Evolutionary conservation across 768 basidiomycete species (phyloP), one percentile per base, ranked within the genome.

Genomic region (Rhodosporidiobolus odoratus): DNA sequence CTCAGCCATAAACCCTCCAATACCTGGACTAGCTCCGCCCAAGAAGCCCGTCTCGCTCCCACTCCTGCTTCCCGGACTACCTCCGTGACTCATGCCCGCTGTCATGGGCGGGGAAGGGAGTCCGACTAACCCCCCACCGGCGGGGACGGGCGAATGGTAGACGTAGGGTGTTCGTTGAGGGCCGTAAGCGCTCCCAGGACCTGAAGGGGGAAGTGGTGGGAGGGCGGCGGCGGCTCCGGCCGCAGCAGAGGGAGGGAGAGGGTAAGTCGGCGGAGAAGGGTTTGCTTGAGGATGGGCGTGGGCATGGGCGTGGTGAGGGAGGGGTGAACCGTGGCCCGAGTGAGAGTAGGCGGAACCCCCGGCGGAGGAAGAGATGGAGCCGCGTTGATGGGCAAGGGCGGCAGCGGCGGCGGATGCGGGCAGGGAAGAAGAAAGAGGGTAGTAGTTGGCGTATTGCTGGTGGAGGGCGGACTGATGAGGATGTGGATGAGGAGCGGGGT

Each of bases 91-190:
- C 21, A 50, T 23, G 48, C 48, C 48, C 10, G 12, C 15, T 19
- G 38, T 6, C 27, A 21, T 27, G 30, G 58, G 58, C 2, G 68
- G 66, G 37, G 58, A 50, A 1, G 61, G 62, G 16, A 63, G 25
- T 17, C 5, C 32, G 67, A 25, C n/a, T 38, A 35, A 9, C 15
- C 48, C 48, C 15, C 23, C 48, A 25, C 23, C 21, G 12, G 13
- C 30, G 12, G 38, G 10, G 21, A 45, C 19, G 4, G 72, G 68
- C 34, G 67, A 66, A 37, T 69, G 68, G 62, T 73, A 73, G n/a
- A 30, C 37, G 68, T 60, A 69, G 0, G 72, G 53, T 16, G 62
- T 40, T 27, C 34, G 54, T 10, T 48, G 64, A 13, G 47, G 43
- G 4, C 43, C 27, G 41, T 10, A 15, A 25, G 15, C 4, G 12